These are phyloP conservation scores for Nymphaea thermarum DNA, from an alignment of 164 flowering plant species.

Conservation along the genomic window DNA sequence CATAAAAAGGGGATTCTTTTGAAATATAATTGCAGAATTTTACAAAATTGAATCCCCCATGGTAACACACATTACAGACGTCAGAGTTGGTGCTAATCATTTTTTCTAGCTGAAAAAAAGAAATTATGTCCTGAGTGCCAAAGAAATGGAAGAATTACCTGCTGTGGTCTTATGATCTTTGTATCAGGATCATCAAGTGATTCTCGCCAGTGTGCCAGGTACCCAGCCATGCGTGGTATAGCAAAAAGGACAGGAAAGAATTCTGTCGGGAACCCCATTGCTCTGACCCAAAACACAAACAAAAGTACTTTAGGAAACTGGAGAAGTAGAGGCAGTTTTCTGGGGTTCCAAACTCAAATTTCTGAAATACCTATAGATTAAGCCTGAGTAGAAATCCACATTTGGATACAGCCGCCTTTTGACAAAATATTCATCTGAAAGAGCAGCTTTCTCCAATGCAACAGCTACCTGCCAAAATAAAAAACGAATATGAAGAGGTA, in stretches of 20 bases:
- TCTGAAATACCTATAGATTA: constrained; percentile 71
- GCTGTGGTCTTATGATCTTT: constrained; percentile 93
- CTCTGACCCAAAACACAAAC: constrained; percentile 39
- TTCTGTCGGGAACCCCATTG: constrained; percentile 97
- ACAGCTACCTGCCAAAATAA: constrained; percentile 66
- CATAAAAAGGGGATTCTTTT: no score
- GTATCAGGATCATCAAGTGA: constrained; percentile 99
- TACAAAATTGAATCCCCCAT: no score
- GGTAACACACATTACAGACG: neutral
- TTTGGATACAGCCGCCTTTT: constrained; percentile 96
- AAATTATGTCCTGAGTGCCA: no score
- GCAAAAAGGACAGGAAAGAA: constrained; percentile 95
- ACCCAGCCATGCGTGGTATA: constrained; percentile 98
- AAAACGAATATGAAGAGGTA: neutral
- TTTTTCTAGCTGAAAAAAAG: neutral
- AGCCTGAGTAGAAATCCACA: constrained; percentile 98
- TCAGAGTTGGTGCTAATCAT: neutral
- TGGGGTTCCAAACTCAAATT: neutral
- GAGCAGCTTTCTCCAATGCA: constrained; percentile 97
- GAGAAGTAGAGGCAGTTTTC: neutral
- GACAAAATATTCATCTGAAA: constrained; percentile 88
- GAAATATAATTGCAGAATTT: no score
- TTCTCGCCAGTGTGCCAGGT: constrained; percentile 90
- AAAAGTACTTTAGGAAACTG: neutral
- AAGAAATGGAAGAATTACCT: constrained; percentile 32